Evolutionary conservation across 1,139 yeast genomes (phyloP).

Genomic region (Pichia cactophila): DNA sequence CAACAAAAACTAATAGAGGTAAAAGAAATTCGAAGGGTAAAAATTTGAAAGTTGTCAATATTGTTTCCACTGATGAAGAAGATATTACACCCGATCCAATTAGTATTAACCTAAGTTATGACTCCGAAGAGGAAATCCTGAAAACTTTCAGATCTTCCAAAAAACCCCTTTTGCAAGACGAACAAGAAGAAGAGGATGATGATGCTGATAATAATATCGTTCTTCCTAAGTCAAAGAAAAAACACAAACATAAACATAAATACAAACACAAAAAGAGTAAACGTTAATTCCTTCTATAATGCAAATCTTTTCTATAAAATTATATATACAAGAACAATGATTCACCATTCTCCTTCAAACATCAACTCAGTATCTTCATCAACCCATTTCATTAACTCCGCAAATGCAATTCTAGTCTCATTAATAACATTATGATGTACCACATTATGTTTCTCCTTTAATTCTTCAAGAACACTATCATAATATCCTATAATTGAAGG

Average conservation of each 20-base stretch:
- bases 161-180: not conserved
- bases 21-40: not conserved
- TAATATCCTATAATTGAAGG: constrained; percentile 13
- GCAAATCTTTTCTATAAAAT: not conserved
- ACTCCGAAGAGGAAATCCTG: constrained; percentile 3
- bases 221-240: constrained; percentile 1
- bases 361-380: constrained; percentile 12
- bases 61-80: not conserved
- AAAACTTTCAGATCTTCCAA: not conserved
- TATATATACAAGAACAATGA: not conserved
- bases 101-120: not conserved
- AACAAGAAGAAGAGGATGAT: constrained; percentile 3
- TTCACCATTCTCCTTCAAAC: constrained; percentile 8
- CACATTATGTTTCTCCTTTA: constrained; percentile 6
- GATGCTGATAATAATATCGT: no score
- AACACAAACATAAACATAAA: constrained; percentile 3
- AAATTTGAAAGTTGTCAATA: not conserved
- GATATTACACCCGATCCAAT: not conserved
- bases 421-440: constrained; percentile 7
- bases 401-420: constrained; percentile 11
- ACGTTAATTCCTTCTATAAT: not conserved
- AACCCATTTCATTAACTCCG: constrained; percentile 15
- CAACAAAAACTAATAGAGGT: not conserved
- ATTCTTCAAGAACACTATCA: constrained; percentile 10
- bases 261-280: constrained; percentile 2